phyloP scores from a whole-genome alignment of 2,329 filamentous ascomycete genomes.

The Calonectria multiphialidica region DNA sequence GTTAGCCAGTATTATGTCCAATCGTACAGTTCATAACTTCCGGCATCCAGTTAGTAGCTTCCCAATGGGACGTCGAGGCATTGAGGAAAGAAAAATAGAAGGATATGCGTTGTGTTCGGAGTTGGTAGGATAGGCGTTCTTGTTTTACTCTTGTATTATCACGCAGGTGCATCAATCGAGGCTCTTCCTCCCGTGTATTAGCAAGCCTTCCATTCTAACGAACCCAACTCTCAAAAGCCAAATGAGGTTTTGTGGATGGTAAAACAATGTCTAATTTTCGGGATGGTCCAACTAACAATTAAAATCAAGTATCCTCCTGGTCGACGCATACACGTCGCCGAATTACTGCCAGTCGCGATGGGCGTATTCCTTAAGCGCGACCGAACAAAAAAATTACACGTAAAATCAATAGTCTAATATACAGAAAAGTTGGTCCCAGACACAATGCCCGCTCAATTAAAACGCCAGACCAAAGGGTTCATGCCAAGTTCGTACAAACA shows the following conservation, averaged over 20 bases:
- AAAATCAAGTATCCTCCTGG: conserved; percentile 30
- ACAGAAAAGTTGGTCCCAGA: conserved; percentile 36
- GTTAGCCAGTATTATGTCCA: conserved; percentile 56
- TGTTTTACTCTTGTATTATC: neutral
- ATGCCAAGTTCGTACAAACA: conserved; percentile 25
- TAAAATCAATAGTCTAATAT: conserved; percentile 38
- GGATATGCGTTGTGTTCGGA: neutral
- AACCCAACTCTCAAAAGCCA: neutral
- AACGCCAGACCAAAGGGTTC: conserved; percentile 32
- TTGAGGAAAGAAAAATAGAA: conserved; percentile 1
- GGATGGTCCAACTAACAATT: conserved; percentile 35
- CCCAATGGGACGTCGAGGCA: conserved; percentile 29
- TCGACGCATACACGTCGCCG: conserved; percentile 14
- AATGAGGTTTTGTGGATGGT: conserved; percentile 10
- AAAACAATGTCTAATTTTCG: conserved; percentile 34
- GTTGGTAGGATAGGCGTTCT: conserved; percentile 19
- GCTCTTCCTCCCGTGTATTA: no score
- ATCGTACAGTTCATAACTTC: conserved; percentile 52
- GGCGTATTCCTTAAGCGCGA: conserved; percentile 15
- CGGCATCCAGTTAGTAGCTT: neutral
- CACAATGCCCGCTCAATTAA: conserved; percentile 28
- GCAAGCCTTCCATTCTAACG: neutral
- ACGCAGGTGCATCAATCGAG: neutral
- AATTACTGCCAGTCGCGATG: conserved; percentile 30
- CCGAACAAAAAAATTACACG: conserved; percentile 32